phyloP scores from a whole-genome alignment of 164 flowering plant species.

The Warburgia ugandensis region DNA sequence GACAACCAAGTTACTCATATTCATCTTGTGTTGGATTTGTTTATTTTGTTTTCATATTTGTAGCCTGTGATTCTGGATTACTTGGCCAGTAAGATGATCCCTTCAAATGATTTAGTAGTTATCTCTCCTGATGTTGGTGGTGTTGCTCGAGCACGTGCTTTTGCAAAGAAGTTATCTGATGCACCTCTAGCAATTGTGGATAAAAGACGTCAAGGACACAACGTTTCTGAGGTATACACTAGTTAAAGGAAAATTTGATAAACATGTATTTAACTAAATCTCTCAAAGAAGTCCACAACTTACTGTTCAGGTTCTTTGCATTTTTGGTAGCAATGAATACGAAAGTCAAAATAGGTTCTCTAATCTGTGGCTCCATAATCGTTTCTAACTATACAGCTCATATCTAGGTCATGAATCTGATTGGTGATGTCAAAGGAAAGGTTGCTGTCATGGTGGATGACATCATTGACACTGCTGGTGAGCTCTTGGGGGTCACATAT shows the following conservation, averaged over 20 bases:
- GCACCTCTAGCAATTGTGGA: conserved; percentile 97
- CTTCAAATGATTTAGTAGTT: conserved; percentile 71
- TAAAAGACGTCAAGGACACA: conserved; percentile 91
- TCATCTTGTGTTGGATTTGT: background rate
- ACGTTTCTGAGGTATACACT: conserved; percentile 68
- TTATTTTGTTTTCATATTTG: background rate
- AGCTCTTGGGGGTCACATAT: conserved; percentile 5
- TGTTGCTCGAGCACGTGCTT: conserved; percentile 90
- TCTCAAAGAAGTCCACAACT: no score
- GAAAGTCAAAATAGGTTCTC: no score
- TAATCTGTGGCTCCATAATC: no score
- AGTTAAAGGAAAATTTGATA: background rate
- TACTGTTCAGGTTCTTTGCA: no score
- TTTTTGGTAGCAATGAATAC: no score
- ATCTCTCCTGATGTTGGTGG: conserved; percentile 98
- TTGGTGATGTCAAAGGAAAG: conserved; percentile 61
- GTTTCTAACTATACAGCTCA: background rate
- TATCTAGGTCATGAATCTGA: conserved; percentile 49
- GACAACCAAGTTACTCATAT: no score
- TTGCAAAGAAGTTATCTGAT: conserved; percentile 91
- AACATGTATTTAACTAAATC: no score
- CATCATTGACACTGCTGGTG: conserved; percentile 72
- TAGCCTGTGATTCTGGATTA: conserved; percentile 97
- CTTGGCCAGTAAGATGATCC: conserved; percentile 74
- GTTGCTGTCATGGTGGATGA: conserved; percentile 72